Evolutionary conservation across 768 basidiomycete genomes (phyloP), one percentile per base, ranked within the genome.

Genomic region (Zangia roseola): DNA sequence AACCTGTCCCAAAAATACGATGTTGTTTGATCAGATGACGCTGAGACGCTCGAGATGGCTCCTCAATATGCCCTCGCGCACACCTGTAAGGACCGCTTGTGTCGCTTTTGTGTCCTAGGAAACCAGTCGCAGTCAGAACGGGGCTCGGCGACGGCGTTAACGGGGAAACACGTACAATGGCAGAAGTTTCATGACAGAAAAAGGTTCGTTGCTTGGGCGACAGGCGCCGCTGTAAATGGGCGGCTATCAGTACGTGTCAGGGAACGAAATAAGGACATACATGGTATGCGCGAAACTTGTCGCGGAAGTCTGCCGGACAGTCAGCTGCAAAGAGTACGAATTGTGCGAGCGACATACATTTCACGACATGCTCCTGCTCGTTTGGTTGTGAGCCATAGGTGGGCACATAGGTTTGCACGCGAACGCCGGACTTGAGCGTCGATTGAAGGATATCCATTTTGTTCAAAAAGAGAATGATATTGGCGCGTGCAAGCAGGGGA

Each of bases 391-490:
- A 74, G 5, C 73, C 78, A 53, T 81, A 88, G 13, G 78, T 81
- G 0, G 84, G 80, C 1, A 88, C 84, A 38, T 75, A 87, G 38
- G 75, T 73, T 47, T 71, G 71, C 6, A 88, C 79, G 8, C 71
- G 65, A 17, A 85, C 71, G 17, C 84, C 84, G 3, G 80, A 67
- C 10, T 69, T 71, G 40, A 89, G 71, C 5, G 79, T 86, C 5
- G 75, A 70, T 36, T 70, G 64, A 20, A 86, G 63, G 21, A 87
- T 78, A 46, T 80, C 79, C 79, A 70, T 88, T 79, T 90, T 90
- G 61, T 91, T 91, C 50, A 89, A 72, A 68, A 91, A 90, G 12
- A 90, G 67, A 25, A 89, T 82, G n/a, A 90, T 70, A 50, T 79
- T 81, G 16, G 83, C 77, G 41, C 76, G 71, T 10, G 76, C 70